Evolutionary conservation across 2,329 filamentous ascomycete species (phyloP).

Genomic region (Zalaria sp.): DNA sequence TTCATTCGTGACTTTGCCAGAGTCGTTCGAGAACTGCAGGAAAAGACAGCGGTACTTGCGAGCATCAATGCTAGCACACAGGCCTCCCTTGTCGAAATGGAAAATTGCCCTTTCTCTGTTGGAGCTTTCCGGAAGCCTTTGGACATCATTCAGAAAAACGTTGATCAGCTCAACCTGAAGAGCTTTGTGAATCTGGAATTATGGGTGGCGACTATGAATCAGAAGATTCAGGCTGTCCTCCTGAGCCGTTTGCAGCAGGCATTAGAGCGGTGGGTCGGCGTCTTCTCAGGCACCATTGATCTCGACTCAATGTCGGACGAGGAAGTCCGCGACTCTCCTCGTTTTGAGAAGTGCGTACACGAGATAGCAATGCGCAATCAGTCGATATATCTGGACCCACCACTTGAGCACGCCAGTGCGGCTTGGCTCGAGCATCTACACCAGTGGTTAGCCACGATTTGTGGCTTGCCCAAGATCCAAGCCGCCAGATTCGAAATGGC

Average conservation of each 20-base stretch:
- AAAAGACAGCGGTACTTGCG: conserved; percentile 66
- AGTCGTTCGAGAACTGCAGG: conserved; percentile 75
- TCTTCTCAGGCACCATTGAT: conserved; percentile 51
- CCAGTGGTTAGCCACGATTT: conserved; percentile 83
- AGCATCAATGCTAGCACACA: conserved; percentile 71
- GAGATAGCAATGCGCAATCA: conserved; percentile 98
- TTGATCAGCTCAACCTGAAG: conserved; percentile 92
- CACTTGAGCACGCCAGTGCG: conserved; percentile 77
- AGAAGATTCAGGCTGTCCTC: conserved; percentile 67
- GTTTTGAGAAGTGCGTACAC: conserved; percentile 62
- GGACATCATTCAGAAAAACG: conserved; percentile 75
- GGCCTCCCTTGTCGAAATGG: conserved; percentile 69
- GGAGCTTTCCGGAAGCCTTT: conserved; percentile 68
- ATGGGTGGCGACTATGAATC: conserved; percentile 83
- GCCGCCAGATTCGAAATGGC: conserved; percentile 90
- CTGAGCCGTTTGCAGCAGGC: conserved; percentile 73
- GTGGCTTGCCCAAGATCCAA: conserved; percentile 86
- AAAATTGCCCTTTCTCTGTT: conserved; percentile 69
- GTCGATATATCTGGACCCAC: conserved; percentile 90
- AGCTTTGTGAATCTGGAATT: conserved; percentile 85
- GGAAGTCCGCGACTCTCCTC: conserved; percentile 38
- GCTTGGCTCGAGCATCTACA: conserved; percentile 91
- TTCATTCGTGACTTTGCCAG: conserved; percentile 90
- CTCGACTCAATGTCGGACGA: conserved; percentile 8
- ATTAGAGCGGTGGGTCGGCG: conserved; percentile 72